A percentile compares a stretch with the other conserved stretches of the same genome.
These are phyloP conservation scores for Pythium guiyangense DNA, from an alignment of 352 stramenopile genomes.

Conservation along the genomic window DNA sequence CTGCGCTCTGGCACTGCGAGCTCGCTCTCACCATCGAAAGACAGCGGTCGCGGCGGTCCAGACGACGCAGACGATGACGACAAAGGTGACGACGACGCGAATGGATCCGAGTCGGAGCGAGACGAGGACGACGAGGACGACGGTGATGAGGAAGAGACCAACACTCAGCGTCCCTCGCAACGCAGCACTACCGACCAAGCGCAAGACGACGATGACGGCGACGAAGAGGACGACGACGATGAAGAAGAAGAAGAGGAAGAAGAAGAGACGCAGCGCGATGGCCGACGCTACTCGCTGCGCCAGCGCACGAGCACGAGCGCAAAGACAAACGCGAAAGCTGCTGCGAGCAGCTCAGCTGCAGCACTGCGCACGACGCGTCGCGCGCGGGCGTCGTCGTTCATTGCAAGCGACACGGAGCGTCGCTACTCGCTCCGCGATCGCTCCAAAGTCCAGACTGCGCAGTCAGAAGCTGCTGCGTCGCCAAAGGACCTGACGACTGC, in stretches of 20 bases:
- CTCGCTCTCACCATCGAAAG: constrained; percentile 22
- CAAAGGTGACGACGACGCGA: constrained; percentile 3
- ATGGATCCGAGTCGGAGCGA: neutral
- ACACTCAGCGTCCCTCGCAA: constrained; percentile 7
- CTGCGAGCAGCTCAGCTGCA: neutral
- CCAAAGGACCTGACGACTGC: constrained; percentile 25
- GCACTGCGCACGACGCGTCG: neutral
- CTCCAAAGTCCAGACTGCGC: constrained; percentile 43
- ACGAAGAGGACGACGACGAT: constrained; percentile 15
- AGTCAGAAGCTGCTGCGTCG: constrained; percentile 11
- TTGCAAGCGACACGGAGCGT: constrained; percentile 22
- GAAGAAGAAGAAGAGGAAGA: constrained; percentile 4
- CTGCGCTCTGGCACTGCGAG: constrained; percentile 48
- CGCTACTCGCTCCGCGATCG: constrained; percentile 74
- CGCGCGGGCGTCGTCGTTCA: constrained; percentile 13
- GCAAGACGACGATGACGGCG: constrained; percentile 20
- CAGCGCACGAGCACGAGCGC: constrained; percentile 10
- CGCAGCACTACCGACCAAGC: neutral
- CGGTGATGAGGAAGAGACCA: constrained; percentile 10
- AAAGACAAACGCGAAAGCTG: neutral
- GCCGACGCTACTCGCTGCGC: constrained; percentile 9
- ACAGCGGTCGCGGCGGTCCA: constrained; percentile 13
- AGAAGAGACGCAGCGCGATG: constrained; percentile 5
- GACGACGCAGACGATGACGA: constrained; percentile 25
- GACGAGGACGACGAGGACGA: constrained; percentile 19